Evolutionary conservation across 495 filamentous ascomycete genomes (phyloP), one percentile per base, ranked within the genome.

Genomic region (Xylaria grammica): DNA sequence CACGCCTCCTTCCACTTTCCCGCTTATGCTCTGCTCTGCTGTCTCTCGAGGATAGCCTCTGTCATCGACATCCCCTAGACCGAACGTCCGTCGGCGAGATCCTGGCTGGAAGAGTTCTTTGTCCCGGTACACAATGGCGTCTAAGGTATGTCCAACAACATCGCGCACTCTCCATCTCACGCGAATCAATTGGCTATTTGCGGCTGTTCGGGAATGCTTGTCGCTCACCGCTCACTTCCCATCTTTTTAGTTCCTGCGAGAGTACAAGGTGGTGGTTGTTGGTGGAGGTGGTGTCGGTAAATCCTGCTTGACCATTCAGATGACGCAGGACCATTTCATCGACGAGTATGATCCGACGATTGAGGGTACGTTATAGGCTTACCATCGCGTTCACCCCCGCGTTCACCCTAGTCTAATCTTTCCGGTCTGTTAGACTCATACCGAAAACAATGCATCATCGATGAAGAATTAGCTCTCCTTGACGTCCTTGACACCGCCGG

Each of bases 261-360:
- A 99, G 81, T 99, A 99, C 82, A 99, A 99, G 82, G 80, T 99
- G 74, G 95, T 99, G 30, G 95, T 99, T 20, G 95, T 99, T 51
- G 95, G 95, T 71, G 95, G 95, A 69, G 95, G 95, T 85, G 95
- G 95, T 72, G 95, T 99, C 65, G 95, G 95, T 78, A 99, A 99
- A 82, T 98, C 96, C 52, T 99, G 95, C 83, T 87, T 99, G 83
- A 99, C 95, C 29, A 99, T 99, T 75, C 95, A 97, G 83, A 85
- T 99, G 82, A 98, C 98, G 77, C 95, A 99, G 81, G 92, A 89
- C 70, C 95, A 99, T 76, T 99, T 99, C 82, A 94, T 99, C 72
- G 95, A 99, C 77, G 95, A 99, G 78, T 99, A 99, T 78, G 95
- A 99, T 79, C 95, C 95, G 46, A 99, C 95, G 72, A 99, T 99